Percentiles rank a stretch among this genome's conserved stretches.
phyloP scores from a whole-genome alignment of 192 early-diverging fungal genomes.

The Rhizophagus prolifer region DNA sequence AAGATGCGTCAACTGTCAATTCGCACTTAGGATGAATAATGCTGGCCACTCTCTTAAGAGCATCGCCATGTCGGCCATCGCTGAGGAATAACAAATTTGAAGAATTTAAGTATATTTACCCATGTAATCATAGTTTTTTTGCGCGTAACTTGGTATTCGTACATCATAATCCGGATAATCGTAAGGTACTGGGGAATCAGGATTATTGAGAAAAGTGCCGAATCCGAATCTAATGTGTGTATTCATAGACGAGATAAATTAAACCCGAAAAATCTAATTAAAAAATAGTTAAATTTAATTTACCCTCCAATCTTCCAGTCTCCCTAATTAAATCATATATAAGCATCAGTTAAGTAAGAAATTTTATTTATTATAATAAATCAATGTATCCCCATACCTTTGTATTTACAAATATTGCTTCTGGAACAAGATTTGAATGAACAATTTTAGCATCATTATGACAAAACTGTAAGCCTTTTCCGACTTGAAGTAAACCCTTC shows the following conservation, averaged over 20 bases:
- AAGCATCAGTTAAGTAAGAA: not conserved
- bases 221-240: conserved; percentile 57
- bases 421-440: conserved; percentile 72
- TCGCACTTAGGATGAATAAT: too few relatives aligned
- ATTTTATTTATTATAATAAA: not conserved
- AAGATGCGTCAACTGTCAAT: not conserved
- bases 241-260: not conserved
- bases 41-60: too few relatives aligned
- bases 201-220: conserved; percentile 52
- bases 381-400: conserved; percentile 47
- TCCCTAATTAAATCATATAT: conserved; percentile 40
- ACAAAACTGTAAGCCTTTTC: conserved; percentile 74
- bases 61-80: too few relatives aligned
- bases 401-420: conserved; percentile 73
- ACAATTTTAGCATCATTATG: conserved; percentile 70
- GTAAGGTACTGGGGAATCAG: conserved; percentile 31
- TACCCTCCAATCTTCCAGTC: conserved; percentile 83
- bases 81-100: too few relatives aligned
- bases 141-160: conserved; percentile 56
- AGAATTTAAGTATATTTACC: conserved; percentile 26
- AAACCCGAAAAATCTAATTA: not conserved
- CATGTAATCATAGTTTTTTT: conserved; percentile 58
- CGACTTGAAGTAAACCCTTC: conserved; percentile 73
- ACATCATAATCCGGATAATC: conserved; percentile 57
- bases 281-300: not conserved